A percentile compares a stretch with the other conserved stretches of the same genome.
phyloP scores from a whole-genome alignment of 352 stramenopile species.

The Halophytophthora polymorphica region DNA sequence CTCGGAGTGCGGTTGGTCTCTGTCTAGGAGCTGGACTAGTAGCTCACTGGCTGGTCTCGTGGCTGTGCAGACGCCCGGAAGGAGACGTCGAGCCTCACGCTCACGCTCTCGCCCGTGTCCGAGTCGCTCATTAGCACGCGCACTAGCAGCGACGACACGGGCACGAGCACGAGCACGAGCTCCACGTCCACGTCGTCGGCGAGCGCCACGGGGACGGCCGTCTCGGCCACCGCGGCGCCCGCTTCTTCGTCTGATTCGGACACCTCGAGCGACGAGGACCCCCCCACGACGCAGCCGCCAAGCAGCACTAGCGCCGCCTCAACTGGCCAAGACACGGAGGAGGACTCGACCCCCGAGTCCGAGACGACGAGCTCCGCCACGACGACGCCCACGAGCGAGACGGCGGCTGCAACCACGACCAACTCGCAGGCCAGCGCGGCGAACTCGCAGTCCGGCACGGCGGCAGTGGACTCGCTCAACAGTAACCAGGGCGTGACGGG shows the following conservation, averaged over 20 bases:
- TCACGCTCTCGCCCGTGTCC: constrained; percentile 19
- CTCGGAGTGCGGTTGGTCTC: no score
- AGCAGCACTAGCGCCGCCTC: no score
- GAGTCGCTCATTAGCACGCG: constrained; percentile 17
- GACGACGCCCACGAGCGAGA: neutral
- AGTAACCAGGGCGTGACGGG: constrained; percentile 4
- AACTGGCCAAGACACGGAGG: no score
- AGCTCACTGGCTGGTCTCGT: neutral
- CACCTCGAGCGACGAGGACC: no score
- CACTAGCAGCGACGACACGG: no score
- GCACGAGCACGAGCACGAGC: neutral
- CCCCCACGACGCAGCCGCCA: no score
- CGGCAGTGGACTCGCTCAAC: constrained; percentile 16
- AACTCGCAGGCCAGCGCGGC: constrained; percentile 5
- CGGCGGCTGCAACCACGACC: constrained; percentile 1
- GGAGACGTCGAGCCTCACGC: constrained; percentile 1
- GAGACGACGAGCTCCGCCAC: no score
- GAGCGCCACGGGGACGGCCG: neutral
- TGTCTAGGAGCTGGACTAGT: neutral
- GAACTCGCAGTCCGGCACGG: constrained; percentile 3
- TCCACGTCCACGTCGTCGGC: neutral
- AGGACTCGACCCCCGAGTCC: no score
- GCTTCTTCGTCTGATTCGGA: no score
- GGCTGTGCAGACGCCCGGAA: constrained; percentile 13
- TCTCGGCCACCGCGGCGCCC: no score